Evolutionary conservation across 2,329 filamentous ascomycete genomes (phyloP).

Genomic region (Daldinia eschscholtzii): DNA sequence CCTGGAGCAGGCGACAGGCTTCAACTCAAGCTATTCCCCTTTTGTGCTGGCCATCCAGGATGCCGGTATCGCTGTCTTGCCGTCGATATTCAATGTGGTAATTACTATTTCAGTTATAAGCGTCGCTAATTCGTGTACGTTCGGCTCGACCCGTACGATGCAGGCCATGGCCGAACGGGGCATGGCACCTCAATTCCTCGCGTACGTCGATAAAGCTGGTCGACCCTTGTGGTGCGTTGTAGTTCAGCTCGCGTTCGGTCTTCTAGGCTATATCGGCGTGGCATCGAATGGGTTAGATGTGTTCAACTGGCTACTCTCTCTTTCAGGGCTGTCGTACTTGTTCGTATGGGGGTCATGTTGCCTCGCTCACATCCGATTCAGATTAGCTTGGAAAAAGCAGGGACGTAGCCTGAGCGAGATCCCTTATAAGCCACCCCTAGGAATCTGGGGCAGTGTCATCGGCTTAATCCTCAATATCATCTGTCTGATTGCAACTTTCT

Average conservation of each 20-base stretch:
- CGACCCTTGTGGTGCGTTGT: conserved; percentile 69
- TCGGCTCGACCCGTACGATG: conserved; percentile 64
- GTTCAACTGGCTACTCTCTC: conserved; percentile 76
- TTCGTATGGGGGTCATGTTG: conserved; percentile 82
- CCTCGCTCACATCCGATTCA: conserved; percentile 74
- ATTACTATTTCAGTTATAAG: conserved; percentile 65
- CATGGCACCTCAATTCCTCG: conserved; percentile 68
- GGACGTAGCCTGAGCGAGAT: conserved; percentile 65
- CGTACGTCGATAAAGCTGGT: conserved; percentile 71
- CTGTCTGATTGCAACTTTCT: conserved; percentile 79
- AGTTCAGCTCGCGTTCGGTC: conserved; percentile 59
- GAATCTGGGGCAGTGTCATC: conserved; percentile 76
- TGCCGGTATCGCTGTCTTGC: conserved; percentile 63
- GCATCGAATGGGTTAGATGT: conserved; percentile 59
- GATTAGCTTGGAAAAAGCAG: conserved; percentile 70
- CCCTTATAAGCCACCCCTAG: conserved; percentile 62
- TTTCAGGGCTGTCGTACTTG: conserved; percentile 79
- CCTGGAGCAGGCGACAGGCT: conserved; percentile 55
- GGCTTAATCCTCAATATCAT: conserved; percentile 75
- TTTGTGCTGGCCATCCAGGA: conserved; percentile 66
- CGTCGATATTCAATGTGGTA: conserved; percentile 67
- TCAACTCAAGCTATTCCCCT: conserved; percentile 61
- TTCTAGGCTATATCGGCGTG: conserved; percentile 62
- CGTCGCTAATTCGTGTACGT: conserved; percentile 65
- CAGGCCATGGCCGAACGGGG: conserved; percentile 62